Percentiles rank a stretch among this genome's conserved stretches.
Conservation (phyloP, 225 moss, liverwort and hornwort genomes). For the Polytrichum formosum region DNA sequence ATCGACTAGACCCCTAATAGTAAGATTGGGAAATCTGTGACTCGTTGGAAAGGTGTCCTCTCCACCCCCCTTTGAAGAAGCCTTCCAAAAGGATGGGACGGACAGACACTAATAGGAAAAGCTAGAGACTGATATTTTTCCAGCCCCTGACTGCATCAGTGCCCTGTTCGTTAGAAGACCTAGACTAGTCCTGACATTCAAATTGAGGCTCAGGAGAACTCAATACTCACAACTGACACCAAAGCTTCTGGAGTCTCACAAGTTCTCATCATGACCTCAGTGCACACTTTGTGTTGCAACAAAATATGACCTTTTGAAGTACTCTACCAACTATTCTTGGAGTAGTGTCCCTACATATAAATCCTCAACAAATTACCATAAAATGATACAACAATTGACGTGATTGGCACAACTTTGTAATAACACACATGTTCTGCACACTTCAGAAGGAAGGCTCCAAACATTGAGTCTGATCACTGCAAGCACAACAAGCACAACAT, state of each 20-base stretch:
- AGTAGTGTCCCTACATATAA: neutral
- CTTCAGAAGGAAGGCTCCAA: neutral
- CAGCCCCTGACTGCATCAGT: neutral
- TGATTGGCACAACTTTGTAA: neutral
- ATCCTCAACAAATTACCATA: neutral
- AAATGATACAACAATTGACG: conserved; percentile 1
- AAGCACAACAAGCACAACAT: neutral
- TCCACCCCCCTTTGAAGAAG: neutral
- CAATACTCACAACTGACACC: neutral
- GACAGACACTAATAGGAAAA: neutral
- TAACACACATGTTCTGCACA: neutral
- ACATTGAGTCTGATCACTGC: neutral
- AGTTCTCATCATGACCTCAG: neutral
- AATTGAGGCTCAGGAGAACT: neutral
- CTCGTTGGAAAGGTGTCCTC: neutral
- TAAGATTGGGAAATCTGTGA: no score
- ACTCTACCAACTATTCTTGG: neutral
- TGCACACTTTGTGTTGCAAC: neutral
- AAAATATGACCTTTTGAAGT: neutral
- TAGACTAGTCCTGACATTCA: neutral
- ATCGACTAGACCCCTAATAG: no score
- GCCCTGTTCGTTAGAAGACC: neutral
- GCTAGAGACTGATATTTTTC: neutral
- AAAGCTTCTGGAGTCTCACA: neutral
- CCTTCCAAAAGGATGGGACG: neutral